Evolutionary conservation across 164 flowering plant genomes (phyloP).

Genomic region (Buxus sempervirens): DNA sequence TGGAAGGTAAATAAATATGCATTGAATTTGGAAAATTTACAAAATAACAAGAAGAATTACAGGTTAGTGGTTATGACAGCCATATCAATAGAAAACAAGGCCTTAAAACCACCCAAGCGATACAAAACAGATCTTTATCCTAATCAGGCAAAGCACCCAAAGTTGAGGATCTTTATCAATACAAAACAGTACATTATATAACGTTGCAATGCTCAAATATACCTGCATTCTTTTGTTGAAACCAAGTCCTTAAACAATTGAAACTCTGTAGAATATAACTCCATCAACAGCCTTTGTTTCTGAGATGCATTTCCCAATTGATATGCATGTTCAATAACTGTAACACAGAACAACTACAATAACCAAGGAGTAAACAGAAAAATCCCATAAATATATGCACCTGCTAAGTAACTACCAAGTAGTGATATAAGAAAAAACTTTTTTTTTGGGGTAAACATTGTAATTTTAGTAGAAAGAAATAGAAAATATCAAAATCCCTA

Average conservation of each 20-base stretch:
- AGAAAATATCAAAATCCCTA: too few relatives aligned
- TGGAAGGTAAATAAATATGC: too few relatives aligned
- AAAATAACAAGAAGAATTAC: too few relatives aligned
- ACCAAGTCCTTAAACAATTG: constrained; percentile 77
- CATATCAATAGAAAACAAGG: too few relatives aligned
- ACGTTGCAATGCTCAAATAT: not conserved
- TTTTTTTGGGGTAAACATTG: too few relatives aligned
- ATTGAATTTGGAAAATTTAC: too few relatives aligned
- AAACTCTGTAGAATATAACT: constrained; percentile 84
- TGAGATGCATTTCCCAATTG: constrained; percentile 79
- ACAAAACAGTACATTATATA: not conserved
- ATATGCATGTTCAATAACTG: constrained; percentile 93
- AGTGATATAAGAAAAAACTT: too few relatives aligned
- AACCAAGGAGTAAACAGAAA: not conserved
- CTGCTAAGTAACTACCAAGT: not conserved
- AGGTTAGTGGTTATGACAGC: too few relatives aligned
- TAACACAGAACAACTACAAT: constrained; percentile 9
- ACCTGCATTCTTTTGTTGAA: constrained; percentile 69
- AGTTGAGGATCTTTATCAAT: too few relatives aligned
- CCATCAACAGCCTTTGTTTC: constrained; percentile 70
- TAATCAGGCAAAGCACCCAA: not conserved
- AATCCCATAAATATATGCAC: not conserved
- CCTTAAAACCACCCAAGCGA: too few relatives aligned
- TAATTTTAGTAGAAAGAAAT: too few relatives aligned
- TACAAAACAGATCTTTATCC: too few relatives aligned